phyloP scores from a whole-genome alignment of 345 rosid species.

The Lumnitzera littorea region DNA sequence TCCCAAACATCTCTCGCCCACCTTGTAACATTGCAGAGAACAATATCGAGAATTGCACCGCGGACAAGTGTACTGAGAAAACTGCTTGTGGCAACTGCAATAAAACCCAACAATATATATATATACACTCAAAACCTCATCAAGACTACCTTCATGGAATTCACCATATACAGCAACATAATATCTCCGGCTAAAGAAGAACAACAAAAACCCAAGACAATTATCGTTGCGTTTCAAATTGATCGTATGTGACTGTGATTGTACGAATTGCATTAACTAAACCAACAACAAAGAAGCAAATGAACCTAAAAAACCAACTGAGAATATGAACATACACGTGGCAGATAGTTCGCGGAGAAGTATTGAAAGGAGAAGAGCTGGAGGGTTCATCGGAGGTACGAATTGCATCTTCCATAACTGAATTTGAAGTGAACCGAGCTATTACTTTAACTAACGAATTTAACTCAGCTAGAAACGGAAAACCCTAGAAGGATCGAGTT shows the following conservation, averaged over 20 bases:
- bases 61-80: slow-evolving; percentile 89
- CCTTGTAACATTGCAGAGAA: slow-evolving; percentile 73
- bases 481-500: too few relatives aligned
- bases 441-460: too few relatives aligned
- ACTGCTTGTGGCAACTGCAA: slow-evolving; percentile 74
- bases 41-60: slow-evolving; percentile 90
- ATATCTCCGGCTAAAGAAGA: background rate
- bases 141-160: background rate
- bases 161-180: background rate
- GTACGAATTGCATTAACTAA: background rate
- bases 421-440: background rate
- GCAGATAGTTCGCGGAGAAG: slow-evolving; percentile 54
- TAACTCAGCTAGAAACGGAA: too few relatives aligned
- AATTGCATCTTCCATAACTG: slow-evolving; percentile 27
- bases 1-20: slow-evolving; percentile 3
- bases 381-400: slow-evolving; percentile 30
- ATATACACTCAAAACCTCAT: background rate
- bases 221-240: too few relatives aligned
- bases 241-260: too few relatives aligned
- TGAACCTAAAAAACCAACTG: background rate
- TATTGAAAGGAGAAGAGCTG: slow-evolving; percentile 45
- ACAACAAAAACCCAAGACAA: too few relatives aligned
- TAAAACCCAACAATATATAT: background rate
- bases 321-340: slow-evolving; percentile 42
- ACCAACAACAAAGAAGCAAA: background rate